A percentile compares a stretch with the other conserved stretches of the same genome.
These are phyloP conservation scores for Xerocomus brunneocitrinus DNA, from an alignment of 768 basidiomycete species.

Conservation along the genomic window DNA sequence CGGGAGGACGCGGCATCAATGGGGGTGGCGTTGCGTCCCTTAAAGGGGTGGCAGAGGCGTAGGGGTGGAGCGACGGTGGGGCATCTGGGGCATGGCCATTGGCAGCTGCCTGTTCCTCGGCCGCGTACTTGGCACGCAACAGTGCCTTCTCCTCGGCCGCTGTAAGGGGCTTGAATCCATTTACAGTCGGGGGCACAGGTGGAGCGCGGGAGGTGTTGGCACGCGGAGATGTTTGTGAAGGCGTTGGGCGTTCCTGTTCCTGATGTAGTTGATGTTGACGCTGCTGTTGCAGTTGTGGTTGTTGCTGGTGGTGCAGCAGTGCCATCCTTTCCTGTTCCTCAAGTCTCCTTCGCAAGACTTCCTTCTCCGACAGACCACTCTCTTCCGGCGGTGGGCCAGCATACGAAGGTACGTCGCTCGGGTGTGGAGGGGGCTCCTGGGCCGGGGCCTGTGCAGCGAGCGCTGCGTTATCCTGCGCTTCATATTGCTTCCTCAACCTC, in stretches of 20 bases:
- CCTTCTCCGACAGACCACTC: constrained; percentile 47
- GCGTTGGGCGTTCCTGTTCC: not conserved
- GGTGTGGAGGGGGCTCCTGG: constrained; percentile 14
- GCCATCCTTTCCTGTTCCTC: constrained; percentile 51
- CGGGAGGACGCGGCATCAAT: constrained; percentile 71
- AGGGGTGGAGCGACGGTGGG: constrained; percentile 12
- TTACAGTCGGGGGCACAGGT: constrained; percentile 25
- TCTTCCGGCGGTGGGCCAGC: constrained; percentile 19
- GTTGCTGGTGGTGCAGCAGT: constrained; percentile 20
- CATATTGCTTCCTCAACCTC: constrained; percentile 55
- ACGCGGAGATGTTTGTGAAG: constrained; percentile 25
- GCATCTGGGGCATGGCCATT: constrained; percentile 22
- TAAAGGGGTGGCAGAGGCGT: constrained; percentile 11
- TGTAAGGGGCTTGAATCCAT: constrained; percentile 40
- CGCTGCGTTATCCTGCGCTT: constrained; percentile 60
- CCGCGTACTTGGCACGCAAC: constrained; percentile 59
- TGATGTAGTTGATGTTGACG: not conserved
- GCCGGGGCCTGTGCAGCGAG: constrained; percentile 21
- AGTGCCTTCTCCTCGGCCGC: constrained; percentile 80
- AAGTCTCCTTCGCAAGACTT: constrained; percentile 48
- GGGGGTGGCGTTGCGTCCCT: constrained; percentile 47
- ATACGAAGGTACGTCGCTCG: constrained; percentile 22
- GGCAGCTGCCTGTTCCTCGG: constrained; percentile 38
- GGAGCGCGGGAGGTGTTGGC: constrained; percentile 28
- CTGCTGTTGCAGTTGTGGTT: constrained; percentile 5